Conservation (phyloP, 805 yeast species). For the Wickerhamiella domercqiae region DNA sequence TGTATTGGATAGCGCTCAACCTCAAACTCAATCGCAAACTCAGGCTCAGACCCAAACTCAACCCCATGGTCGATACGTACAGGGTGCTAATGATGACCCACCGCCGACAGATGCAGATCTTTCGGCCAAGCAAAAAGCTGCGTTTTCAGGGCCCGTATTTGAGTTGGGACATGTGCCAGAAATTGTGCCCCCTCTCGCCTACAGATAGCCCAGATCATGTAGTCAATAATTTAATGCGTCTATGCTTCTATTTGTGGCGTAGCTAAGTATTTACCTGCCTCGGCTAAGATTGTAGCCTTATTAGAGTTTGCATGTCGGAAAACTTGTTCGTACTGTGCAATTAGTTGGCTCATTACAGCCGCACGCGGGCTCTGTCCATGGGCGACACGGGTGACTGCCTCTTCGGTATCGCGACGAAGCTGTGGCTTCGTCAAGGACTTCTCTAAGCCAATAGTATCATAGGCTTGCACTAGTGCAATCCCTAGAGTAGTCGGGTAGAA, state of each 20-base stretch:
- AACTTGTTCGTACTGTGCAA: conserved; percentile 14
- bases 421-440: conserved; percentile 77
- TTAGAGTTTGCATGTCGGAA: conserved; percentile 7
- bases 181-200: conserved; percentile 20
- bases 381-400: conserved; percentile 48
- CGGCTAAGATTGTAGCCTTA: conserved; percentile 7
- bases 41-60: background rate
- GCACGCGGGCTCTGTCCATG: conserved; percentile 41
- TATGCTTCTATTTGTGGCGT: background rate
- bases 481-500: conserved; percentile 76
- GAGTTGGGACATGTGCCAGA: conserved; percentile 22
- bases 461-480: conserved; percentile 74
- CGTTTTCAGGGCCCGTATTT: conserved; percentile 28
- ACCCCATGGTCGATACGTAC: conserved; percentile 17
- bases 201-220: too few species aligned
- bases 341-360: conserved; percentile 8
- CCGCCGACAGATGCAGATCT: conserved; percentile 26
- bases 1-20: conserved; percentile 5
- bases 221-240: background rate
- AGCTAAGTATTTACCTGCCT: conserved; percentile 7
- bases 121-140: conserved; percentile 29
- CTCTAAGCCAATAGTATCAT: conserved; percentile 64
- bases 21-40: conserved; percentile 3
- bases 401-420: conserved; percentile 62
- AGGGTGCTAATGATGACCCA: conserved; percentile 24